A percentile compares a stretch with the other conserved stretches of the same genome.
Conservation (phyloP, 2,329 filamentous ascomycete genomes). For the Talaromyces sp. region DNA sequence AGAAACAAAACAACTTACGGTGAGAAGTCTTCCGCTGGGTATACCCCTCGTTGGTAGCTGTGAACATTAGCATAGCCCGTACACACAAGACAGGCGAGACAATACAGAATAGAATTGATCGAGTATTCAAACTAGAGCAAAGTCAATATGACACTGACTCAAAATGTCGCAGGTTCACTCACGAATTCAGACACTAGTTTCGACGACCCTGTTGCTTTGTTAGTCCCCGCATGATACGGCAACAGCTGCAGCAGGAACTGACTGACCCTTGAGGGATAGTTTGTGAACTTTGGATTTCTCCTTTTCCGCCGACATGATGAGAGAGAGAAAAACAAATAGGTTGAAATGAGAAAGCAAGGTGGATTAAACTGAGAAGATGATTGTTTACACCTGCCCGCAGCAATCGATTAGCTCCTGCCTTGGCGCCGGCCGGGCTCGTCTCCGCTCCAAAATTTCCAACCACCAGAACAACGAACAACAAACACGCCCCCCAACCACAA, state of each 20-base stretch:
- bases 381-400: constrained; percentile 34
- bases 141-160: no score
- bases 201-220: constrained; percentile 54
- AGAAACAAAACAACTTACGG: constrained; percentile 52
- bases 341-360: not conserved
- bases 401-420: constrained; percentile 14
- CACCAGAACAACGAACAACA: constrained; percentile 10
- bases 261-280: constrained; percentile 56
- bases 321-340: not conserved
- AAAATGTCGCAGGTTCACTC: constrained; percentile 19
- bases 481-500: not conserved
- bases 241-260: not conserved
- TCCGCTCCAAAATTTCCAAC: not conserved
- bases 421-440: not conserved
- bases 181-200: constrained; percentile 95
- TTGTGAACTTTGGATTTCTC: constrained; percentile 90
- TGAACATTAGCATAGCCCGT: constrained; percentile 15
- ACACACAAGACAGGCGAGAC: not conserved
- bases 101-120: constrained; percentile 90
- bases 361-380: not conserved
- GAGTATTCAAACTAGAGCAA: constrained; percentile 97
- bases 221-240: constrained; percentile 17
- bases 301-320: constrained; percentile 42
- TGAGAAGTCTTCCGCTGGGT: constrained; percentile 94
- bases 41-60: constrained; percentile 75